Evolutionary conservation across 1,284 basidiomycete species (phyloP).

Genomic region (Leccinum huronense): DNA sequence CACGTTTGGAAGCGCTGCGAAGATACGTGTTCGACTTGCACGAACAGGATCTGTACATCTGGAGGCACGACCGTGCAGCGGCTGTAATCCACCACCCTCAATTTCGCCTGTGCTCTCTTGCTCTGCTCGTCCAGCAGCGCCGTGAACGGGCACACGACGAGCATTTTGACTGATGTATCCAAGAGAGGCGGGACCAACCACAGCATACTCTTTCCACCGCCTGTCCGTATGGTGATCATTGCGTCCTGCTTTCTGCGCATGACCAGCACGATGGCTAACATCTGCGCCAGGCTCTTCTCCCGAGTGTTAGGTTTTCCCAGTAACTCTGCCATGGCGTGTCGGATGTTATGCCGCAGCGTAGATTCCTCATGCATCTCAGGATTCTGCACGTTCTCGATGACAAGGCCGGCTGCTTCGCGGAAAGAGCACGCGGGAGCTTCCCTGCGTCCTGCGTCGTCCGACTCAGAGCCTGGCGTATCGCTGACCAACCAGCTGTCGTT

Average conservation of each 20-base stretch:
- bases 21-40: neutral
- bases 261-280: neutral
- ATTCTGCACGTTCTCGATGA: neutral
- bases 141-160: conserved; percentile 8
- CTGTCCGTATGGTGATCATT: conserved; percentile 5
- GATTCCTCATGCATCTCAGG: neutral
- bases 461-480: too few relatives aligned
- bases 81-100: neutral
- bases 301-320: neutral
- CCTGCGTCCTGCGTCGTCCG: too few relatives aligned
- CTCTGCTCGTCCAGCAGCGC: conserved; percentile 3
- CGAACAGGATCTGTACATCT: neutral
- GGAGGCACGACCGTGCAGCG: neutral
- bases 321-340: neutral
- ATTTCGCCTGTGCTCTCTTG: neutral
- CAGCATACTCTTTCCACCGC: conserved; percentile 11
- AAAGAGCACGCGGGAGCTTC: too few relatives aligned
- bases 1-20: too few relatives aligned
- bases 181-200: neutral
- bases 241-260: neutral
- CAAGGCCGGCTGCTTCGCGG: neutral
- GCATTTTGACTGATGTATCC: neutral
- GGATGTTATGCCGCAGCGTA: conserved; percentile 3
- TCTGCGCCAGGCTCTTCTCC: neutral
- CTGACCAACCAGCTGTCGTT: too few relatives aligned